Evolutionary conservation across 495 filamentous ascomycete genomes (phyloP).

Genomic region (Poronia punctata): DNA sequence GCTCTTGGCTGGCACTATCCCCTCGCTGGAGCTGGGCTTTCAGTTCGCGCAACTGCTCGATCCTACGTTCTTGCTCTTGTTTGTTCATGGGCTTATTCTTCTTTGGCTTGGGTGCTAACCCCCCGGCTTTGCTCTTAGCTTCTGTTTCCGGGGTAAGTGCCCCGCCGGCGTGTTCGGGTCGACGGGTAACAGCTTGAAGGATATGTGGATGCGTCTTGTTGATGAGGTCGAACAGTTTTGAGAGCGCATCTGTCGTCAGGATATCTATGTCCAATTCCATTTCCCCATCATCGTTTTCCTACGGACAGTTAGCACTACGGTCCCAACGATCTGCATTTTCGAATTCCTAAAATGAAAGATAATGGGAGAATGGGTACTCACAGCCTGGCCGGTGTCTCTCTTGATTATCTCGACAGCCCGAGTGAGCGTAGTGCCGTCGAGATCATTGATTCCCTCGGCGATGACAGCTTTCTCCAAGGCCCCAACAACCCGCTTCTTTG

Average conservation of each 20-base stretch:
- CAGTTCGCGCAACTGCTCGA: conserved; percentile 65
- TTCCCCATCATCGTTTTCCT: conserved; percentile 72
- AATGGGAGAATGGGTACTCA: conserved; percentile 33
- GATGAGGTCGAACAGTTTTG: conserved; percentile 70
- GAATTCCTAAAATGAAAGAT: background rate
- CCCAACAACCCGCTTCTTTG: conserved; percentile 53
- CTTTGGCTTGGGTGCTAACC: conserved; percentile 62
- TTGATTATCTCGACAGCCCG: conserved; percentile 86
- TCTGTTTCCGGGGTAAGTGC: conserved; percentile 13
- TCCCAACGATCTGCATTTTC: background rate
- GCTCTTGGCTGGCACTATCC: conserved; percentile 42
- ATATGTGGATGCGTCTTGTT: conserved; percentile 57
- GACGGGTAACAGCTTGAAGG: conserved; percentile 19
- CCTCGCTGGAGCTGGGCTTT: conserved; percentile 40
- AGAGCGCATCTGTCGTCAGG: conserved; percentile 64
- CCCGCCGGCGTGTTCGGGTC: conserved; percentile 29
- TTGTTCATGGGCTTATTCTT: conserved; percentile 99
- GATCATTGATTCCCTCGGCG: conserved; percentile 66
- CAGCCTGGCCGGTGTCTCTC: conserved; percentile 69
- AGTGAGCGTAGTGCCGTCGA: conserved; percentile 66
- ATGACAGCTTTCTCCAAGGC: conserved; percentile 81
- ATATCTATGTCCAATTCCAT: conserved; percentile 89
- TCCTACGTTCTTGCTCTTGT: conserved; percentile 81
- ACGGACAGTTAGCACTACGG: background rate
- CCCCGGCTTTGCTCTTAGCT: conserved; percentile 15